Percentiles rank a stretch among this genome's conserved stretches.
These are phyloP conservation scores for Paramecium bursaria DNA, from an alignment of 73 alveolate genomes.

Conservation along the genomic window DNA sequence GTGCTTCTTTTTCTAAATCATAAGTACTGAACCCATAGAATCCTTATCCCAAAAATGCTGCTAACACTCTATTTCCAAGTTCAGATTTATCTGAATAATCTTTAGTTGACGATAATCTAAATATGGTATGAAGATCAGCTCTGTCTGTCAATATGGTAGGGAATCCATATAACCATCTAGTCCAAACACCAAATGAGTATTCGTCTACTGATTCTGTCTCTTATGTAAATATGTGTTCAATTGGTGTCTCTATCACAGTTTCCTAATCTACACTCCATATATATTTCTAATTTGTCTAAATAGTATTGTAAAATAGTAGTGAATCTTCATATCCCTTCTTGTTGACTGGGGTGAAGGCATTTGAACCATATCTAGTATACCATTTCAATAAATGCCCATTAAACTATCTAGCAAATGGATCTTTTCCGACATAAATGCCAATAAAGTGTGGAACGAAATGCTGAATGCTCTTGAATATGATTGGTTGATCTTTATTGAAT, in stretches of 20 bases:
- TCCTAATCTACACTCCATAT: conserved; percentile 8
- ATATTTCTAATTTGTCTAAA: neutral
- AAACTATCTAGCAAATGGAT: conserved; percentile 20
- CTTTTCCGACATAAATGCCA: conserved; percentile 58
- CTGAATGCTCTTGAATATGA: conserved; percentile 19
- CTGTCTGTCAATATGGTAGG: conserved; percentile 28
- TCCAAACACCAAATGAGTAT: conserved; percentile 53
- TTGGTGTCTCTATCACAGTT: neutral
- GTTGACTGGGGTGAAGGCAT: conserved; percentile 3
- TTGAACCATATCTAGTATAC: conserved; percentile 50
- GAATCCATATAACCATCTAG: conserved; percentile 49
- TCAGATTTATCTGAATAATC: conserved; percentile 23
- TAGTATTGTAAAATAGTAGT: neutral
- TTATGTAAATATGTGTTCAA: neutral
- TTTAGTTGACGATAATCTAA: neutral
- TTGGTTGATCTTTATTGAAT: conserved; percentile 43
- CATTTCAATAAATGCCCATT: conserved; percentile 38
- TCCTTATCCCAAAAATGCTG: conserved; percentile 25
- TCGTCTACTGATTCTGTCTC: conserved; percentile 59
- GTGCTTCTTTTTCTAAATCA: conserved; percentile 15
- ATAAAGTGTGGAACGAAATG: conserved; percentile 54
- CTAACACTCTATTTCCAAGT: conserved; percentile 28
- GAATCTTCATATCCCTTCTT: conserved; percentile 39
- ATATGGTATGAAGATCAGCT: conserved; percentile 37
- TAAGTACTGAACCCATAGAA: conserved; percentile 36